Conservation (phyloP, 495 filamentous ascomycete genomes). For the Cladorrhinum samala region DNA sequence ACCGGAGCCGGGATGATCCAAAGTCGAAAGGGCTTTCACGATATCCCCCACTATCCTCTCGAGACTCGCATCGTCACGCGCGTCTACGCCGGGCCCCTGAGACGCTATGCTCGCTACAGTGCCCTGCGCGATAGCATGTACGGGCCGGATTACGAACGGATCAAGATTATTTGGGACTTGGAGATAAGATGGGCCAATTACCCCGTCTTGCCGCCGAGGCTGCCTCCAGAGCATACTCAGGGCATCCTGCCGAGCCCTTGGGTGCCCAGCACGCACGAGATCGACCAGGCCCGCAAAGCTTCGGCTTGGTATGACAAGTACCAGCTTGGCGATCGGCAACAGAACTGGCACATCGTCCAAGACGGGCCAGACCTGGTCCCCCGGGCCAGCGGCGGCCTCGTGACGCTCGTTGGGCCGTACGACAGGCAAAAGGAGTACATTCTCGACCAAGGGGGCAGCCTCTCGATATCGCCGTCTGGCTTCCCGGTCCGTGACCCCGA, state of each 20-base stretch:
- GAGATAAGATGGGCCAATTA: conserved; percentile 34
- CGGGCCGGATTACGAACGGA: conserved; percentile 33
- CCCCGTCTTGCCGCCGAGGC: conserved; percentile 33
- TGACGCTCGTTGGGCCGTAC: conserved; percentile 32
- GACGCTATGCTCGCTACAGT: conserved; percentile 38
- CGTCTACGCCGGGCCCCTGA: conserved; percentile 40
- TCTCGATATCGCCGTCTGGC: conserved; percentile 20
- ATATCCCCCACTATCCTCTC: conserved; percentile 39
- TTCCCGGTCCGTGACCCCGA: conserved; percentile 12
- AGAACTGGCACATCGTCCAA: background rate
- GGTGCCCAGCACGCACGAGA: conserved; percentile 30
- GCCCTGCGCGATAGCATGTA: conserved; percentile 40
- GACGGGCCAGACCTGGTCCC: conserved; percentile 18
- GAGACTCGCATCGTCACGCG: conserved; percentile 42
- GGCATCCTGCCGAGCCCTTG: conserved; percentile 35
- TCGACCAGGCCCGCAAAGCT: conserved; percentile 21
- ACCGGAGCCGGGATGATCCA: conserved; percentile 21
- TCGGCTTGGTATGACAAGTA: conserved; percentile 27
- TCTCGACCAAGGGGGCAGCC: conserved; percentile 26
- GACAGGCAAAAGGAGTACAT: conserved; percentile 30
- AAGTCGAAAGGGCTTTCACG: conserved; percentile 23
- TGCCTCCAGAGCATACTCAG: conserved; percentile 16
- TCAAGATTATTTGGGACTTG: conserved; percentile 34
- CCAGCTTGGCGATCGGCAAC: conserved; percentile 4
- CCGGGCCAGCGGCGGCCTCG: conserved; percentile 25